Evolutionary conservation across 768 basidiomycete genomes (phyloP).

Genomic region (Mrakia frigida): DNA sequence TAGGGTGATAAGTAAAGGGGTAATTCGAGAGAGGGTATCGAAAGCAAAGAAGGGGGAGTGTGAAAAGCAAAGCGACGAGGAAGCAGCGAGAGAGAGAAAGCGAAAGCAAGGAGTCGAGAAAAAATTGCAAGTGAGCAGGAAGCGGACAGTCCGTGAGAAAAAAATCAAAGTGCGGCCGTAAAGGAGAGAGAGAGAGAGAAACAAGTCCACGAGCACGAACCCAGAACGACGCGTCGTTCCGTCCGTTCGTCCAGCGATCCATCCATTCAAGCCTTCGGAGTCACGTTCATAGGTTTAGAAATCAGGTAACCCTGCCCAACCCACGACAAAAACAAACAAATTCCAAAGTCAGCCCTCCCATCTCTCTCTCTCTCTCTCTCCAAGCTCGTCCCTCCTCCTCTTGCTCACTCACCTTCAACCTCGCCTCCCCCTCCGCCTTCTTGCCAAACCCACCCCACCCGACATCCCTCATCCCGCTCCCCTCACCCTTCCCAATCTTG

Average conservation of each 20-base stretch:
- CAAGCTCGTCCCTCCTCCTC: too few species aligned
- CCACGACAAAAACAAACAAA: neutral
- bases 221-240: too few species aligned
- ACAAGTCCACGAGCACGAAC: too few species aligned
- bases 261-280: constrained; percentile 17
- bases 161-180: neutral
- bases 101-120: neutral
- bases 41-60: neutral
- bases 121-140: neutral
- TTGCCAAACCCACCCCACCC: constrained; percentile 25
- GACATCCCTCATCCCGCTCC: neutral
- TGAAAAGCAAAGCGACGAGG: neutral
- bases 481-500: too few species aligned
- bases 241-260: too few species aligned
- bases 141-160: neutral
- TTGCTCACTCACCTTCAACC: constrained; percentile 16
- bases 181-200: neutral
- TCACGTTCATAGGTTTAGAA: constrained; percentile 21
- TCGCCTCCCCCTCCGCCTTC: constrained; percentile 28
- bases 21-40: neutral
- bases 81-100: neutral
- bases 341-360: neutral
- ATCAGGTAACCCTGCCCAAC: constrained; percentile 30
- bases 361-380: too few species aligned
- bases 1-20: neutral